These are phyloP conservation scores for Acacia concinna DNA, from an alignment of 331 rosid genomes.

Conservation along the genomic window DNA sequence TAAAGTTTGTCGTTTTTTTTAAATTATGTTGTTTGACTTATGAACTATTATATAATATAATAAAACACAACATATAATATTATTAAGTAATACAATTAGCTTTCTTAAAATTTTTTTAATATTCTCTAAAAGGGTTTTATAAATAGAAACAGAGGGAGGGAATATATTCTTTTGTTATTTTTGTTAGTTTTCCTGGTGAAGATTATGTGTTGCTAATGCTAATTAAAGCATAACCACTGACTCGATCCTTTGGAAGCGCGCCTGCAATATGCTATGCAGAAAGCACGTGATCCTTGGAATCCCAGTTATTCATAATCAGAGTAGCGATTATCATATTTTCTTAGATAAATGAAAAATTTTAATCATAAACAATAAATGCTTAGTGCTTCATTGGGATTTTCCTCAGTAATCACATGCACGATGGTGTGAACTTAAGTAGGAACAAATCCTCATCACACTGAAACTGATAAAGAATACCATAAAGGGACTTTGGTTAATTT, in stretches of 20 bases:
- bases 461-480: constrained; percentile 9
- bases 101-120: too few species aligned
- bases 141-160: too few species aligned
- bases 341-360: neutral
- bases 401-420: constrained; percentile 2
- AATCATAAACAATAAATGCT: neutral
- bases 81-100: too few species aligned
- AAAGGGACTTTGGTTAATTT: neutral
- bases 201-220: constrained; percentile 29
- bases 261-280: constrained; percentile 32
- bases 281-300: constrained; percentile 41
- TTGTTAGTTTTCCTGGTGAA: neutral
- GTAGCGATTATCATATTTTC: neutral
- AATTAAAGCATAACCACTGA: constrained; percentile 31
- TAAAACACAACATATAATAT: too few species aligned
- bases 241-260: constrained; percentile 34
- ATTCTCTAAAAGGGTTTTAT: too few species aligned
- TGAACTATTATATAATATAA: too few species aligned
- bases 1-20: too few species aligned
- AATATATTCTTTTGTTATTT: neutral
- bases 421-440: neutral
- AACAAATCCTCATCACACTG: neutral
- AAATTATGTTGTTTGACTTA: too few species aligned
- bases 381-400: neutral
- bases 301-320: constrained; percentile 1